Percentiles rank a stretch among this genome's conserved stretches.
These are phyloP conservation scores for Amphicarpaea edgeworthii DNA, from an alignment of 306 rosid genomes.

Conservation along the genomic window DNA sequence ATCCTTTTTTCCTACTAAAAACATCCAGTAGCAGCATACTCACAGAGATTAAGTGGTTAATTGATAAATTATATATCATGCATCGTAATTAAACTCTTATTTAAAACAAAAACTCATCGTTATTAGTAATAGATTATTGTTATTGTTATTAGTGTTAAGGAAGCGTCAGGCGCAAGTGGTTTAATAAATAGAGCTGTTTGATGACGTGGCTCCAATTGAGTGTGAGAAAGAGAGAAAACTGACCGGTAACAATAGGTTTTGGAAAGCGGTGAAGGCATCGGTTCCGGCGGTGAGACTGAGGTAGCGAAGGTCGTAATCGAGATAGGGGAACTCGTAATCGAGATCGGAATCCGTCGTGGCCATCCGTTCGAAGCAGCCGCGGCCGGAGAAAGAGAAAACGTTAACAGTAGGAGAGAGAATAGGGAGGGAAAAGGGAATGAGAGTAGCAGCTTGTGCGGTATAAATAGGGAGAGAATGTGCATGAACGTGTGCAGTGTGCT, in stretches of 20 bases:
- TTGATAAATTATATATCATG: no score
- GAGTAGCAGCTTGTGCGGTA: slow-evolving; percentile 37
- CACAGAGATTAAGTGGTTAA: no score
- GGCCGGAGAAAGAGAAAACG: not conserved
- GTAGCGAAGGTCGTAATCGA: slow-evolving; percentile 41
- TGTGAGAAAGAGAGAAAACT: slow-evolving; percentile 36
- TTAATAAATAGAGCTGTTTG: not conserved
- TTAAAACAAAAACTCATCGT: no score
- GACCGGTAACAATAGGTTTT: slow-evolving; percentile 60
- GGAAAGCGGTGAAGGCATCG: slow-evolving; percentile 49
- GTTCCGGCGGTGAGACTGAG: slow-evolving; percentile 40
- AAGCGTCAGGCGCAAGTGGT: not conserved
- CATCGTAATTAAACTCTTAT: no score
- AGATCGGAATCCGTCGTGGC: slow-evolving; percentile 62
- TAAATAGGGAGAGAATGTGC: slow-evolving; percentile 44
- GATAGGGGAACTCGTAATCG: slow-evolving; percentile 24
- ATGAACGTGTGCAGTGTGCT: slow-evolving; percentile 20
- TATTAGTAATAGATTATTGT: no score
- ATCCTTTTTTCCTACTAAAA: no score
- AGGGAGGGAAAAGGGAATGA: slow-evolving; percentile 49
- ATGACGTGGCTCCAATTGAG: not conserved
- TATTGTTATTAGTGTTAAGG: not conserved
- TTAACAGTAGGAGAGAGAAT: slow-evolving; percentile 11
- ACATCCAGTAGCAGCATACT: not conserved
- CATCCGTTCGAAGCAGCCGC: slow-evolving; percentile 50